phyloP scores from a whole-genome alignment of 1,284 basidiomycete species.

The Sporisorium scitamineum region DNA sequence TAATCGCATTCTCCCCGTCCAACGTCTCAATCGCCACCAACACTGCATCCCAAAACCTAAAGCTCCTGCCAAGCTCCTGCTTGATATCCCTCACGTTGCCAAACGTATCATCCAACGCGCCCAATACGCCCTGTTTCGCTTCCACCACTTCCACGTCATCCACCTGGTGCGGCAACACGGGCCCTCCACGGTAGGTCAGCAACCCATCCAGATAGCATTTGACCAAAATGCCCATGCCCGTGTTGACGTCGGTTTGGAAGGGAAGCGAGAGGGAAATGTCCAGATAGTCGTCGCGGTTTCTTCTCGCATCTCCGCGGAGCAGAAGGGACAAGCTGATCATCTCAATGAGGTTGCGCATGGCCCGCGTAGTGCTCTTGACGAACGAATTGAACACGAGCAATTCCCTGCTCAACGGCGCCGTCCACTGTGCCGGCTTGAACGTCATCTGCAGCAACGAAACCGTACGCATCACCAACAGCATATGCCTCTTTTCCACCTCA shows the following conservation, averaged over 20 bases:
- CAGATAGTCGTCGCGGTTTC: constrained; percentile 87
- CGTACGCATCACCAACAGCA: constrained; percentile 95
- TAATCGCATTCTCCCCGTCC: constrained; percentile 75
- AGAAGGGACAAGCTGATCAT: constrained; percentile 92
- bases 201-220: constrained; percentile 89
- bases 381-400: constrained; percentile 98
- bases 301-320: constrained; percentile 84
- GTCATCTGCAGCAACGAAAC: constrained; percentile 91
- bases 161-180: constrained; percentile 72
- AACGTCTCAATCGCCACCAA: constrained; percentile 88
- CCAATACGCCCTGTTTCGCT: constrained; percentile 86
- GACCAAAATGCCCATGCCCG: constrained; percentile 94
- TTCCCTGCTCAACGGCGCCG: constrained; percentile 93
- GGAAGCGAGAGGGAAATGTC: constrained; percentile 80
- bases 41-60: constrained; percentile 96
- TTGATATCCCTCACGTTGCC: constrained; percentile 85
- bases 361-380: constrained; percentile 86
- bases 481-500: constrained; percentile 75
- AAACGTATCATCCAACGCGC: constrained; percentile 94
- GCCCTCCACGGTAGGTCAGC: constrained; percentile 78
- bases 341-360: constrained; percentile 89
- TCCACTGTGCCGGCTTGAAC: constrained; percentile 76
- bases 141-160: constrained; percentile 82
- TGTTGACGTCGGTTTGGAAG: constrained; percentile 96
- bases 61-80: constrained; percentile 90